Conservation (phyloP, 495 filamentous ascomycete species). For the Acidiella bohemica region DNA sequence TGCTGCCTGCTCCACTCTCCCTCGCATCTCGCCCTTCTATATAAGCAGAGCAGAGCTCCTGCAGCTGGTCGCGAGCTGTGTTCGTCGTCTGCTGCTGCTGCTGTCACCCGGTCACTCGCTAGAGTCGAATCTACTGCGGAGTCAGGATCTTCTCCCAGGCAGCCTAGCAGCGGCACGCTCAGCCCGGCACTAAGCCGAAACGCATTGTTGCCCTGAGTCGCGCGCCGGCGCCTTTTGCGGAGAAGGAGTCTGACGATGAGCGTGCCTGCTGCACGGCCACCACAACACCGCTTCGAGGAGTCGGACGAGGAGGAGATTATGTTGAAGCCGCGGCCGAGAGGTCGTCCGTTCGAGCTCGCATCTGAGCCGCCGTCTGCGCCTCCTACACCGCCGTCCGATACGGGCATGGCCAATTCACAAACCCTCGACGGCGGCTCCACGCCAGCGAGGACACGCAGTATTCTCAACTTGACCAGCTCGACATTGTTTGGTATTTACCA, state of each 20-base stretch:
- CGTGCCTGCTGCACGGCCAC: conserved; percentile 10
- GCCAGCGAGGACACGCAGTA: conserved; percentile 49
- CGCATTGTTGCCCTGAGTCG: no score
- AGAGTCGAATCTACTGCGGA: no score
- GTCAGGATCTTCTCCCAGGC: no score
- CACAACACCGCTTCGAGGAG: background rate
- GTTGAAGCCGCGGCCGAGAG: conserved; percentile 12
- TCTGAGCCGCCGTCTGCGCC: conserved; percentile 34
- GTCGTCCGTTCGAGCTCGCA: conserved; percentile 13
- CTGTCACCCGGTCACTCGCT: no score
- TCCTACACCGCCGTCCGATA: conserved; percentile 32
- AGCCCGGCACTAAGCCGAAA: conserved; percentile 5
- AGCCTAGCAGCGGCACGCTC: no score
- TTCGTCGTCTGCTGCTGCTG: no score
- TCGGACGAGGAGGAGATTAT: conserved; percentile 7
- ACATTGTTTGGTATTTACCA: conserved; percentile 87
- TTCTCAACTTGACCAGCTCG: conserved; percentile 75
- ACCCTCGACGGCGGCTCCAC: conserved; percentile 19
- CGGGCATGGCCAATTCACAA: conserved; percentile 24
- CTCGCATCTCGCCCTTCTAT: background rate
- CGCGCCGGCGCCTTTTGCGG: no score
- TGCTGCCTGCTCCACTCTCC: background rate
- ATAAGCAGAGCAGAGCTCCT: no score
- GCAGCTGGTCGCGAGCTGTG: no score
- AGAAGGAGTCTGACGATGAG: no score